phyloP scores from a whole-genome alignment of 176 grass and related monocot species.

The Guadua angustifolia region DNA sequence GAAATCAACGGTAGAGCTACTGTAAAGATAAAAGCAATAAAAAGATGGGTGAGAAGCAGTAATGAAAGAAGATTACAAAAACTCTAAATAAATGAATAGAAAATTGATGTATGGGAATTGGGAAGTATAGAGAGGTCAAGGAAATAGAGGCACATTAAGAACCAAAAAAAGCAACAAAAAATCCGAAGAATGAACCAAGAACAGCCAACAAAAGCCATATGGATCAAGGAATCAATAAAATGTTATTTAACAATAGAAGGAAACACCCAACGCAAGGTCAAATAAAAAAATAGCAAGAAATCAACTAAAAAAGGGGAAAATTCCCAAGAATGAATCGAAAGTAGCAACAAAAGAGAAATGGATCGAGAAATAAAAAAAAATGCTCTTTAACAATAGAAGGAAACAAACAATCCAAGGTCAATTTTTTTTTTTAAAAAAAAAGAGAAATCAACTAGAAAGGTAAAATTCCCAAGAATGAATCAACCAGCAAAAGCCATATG shows the following conservation, averaged over 20 bases:
- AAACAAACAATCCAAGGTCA: neutral
- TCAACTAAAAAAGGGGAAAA: neutral
- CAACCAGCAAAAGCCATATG: neutral
- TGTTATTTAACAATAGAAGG: neutral
- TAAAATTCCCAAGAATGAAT: neutral
- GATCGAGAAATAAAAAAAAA: neutral
- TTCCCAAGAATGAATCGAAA: neutral
- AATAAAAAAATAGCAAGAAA: neutral
- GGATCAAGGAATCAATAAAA: conserved; percentile 1
- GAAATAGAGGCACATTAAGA: neutral
- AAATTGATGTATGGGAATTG: neutral
- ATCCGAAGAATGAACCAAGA: neutral
- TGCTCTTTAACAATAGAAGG: neutral
- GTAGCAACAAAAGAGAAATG: neutral
- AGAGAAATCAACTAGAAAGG: neutral
- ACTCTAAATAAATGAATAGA: neutral
- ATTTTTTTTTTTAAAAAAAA: too few species aligned
- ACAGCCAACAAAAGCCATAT: neutral
- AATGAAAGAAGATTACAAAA: neutral
- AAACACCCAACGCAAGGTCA: neutral
- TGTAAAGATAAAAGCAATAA: neutral
- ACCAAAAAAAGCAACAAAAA: neutral
- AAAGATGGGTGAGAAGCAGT: neutral
- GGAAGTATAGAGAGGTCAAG: neutral
- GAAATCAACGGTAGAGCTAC: conserved; percentile 6